Evolutionary conservation across 495 filamentous ascomycete species (phyloP).

Genomic region (Rhizodiscina lignyota): DNA sequence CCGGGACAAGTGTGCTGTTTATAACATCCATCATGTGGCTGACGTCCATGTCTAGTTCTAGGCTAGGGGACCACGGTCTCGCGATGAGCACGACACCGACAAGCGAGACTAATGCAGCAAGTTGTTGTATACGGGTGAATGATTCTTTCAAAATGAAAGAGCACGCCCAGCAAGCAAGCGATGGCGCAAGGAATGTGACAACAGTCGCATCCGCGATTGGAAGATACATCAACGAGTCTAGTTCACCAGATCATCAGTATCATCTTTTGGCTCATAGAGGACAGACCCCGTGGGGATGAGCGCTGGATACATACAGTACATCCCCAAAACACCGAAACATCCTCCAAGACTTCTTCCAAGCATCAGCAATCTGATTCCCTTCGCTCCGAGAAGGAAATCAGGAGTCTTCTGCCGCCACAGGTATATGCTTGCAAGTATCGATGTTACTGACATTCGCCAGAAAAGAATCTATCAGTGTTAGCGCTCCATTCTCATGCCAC

Average conservation of each 20-base stretch:
- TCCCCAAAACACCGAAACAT: constrained; percentile 72
- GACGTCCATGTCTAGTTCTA: constrained; percentile 5
- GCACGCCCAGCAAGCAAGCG: constrained; percentile 69
- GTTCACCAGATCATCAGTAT: too few species aligned
- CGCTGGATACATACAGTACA: constrained; percentile 53
- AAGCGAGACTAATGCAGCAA: constrained; percentile 61
- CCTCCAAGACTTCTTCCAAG: constrained; percentile 53
- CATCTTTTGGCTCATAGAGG: too few species aligned
- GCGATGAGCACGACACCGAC: constrained; percentile 76
- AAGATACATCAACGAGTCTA: constrained; percentile 71
- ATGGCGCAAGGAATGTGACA: constrained; percentile 76
- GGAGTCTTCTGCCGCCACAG: constrained; percentile 56
- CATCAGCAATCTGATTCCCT: constrained; percentile 49
- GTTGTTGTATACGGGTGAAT: constrained; percentile 61
- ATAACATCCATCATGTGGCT: too few species aligned
- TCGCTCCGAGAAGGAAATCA: constrained; percentile 52
- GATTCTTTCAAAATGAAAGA: constrained; percentile 61
- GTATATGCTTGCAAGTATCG: constrained; percentile 47
- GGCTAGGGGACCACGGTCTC: constrained; percentile 36
- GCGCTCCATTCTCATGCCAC: background rate
- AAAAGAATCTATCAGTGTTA: constrained; percentile 78
- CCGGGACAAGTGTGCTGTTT: constrained; percentile 8
- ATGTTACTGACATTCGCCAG: constrained; percentile 65
- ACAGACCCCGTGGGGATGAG: too few species aligned
- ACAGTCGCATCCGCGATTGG: constrained; percentile 84